phyloP scores from a whole-genome alignment of 257 asterid species.

The Mentha longifolia region DNA sequence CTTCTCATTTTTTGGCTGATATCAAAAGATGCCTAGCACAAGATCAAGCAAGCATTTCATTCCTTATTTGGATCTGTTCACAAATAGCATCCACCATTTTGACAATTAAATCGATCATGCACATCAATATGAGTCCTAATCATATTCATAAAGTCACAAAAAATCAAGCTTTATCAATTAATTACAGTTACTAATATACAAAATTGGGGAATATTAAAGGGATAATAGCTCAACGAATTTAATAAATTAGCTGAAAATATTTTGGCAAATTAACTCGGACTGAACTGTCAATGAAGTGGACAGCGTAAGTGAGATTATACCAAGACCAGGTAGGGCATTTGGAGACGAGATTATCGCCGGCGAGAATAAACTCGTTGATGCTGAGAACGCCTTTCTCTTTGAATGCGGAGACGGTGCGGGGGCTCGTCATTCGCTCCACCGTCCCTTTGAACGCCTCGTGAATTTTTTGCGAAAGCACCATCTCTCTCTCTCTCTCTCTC shows the following conservation, averaged over 20 bases:
- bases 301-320: constrained; percentile 39
- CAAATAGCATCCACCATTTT: neutral
- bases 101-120: neutral
- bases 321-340: constrained; percentile 99
- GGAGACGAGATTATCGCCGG: constrained; percentile 98
- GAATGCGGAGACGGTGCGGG: constrained; percentile 96
- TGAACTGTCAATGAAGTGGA: neutral
- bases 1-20: neutral
- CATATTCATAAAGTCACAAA: neutral
- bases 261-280: neutral
- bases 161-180: constrained; percentile 13
- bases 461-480: constrained; percentile 77
- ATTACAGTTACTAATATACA: neutral
- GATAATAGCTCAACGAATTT: neutral
- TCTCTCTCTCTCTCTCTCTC: constrained; percentile 30
- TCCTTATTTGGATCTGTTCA: constrained; percentile 21
- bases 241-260: neutral
- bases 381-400: constrained; percentile 97
- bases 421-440: constrained; percentile 88
- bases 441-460: constrained; percentile 92
- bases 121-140: too few relatives aligned
- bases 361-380: constrained; percentile 84
- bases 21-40: constrained; percentile 1
- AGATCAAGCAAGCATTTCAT: constrained; percentile 13
- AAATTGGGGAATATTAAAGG: neutral